These are phyloP conservation scores for Penicillium canescens DNA, from an alignment of 495 filamentous ascomycete genomes.

Conservation along the genomic window DNA sequence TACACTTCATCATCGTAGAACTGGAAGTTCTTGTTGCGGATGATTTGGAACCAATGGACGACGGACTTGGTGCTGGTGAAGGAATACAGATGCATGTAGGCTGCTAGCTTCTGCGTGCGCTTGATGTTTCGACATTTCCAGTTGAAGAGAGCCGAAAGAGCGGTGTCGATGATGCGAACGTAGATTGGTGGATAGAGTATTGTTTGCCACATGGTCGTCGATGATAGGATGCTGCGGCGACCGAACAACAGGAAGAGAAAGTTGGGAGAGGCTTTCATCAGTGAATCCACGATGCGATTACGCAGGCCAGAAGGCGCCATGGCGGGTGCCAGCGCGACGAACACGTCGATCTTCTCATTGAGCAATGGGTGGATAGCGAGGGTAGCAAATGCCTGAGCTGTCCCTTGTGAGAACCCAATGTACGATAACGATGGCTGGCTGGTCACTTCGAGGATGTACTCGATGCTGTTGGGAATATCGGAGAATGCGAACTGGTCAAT, in stretches of 20 bases:
- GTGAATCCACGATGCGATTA: slow-evolving; percentile 84
- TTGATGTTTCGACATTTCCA: slow-evolving; percentile 89
- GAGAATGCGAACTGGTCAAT: slow-evolving; percentile 98
- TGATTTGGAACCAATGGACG: slow-evolving; percentile 99
- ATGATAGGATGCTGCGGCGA: slow-evolving; percentile 88
- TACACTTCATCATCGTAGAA: slow-evolving; percentile 97
- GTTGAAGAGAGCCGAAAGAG: slow-evolving; percentile 79
- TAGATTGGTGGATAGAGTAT: slow-evolving; percentile 95
- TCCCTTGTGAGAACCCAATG: slow-evolving; percentile 95
- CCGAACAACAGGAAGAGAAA: slow-evolving; percentile 94
- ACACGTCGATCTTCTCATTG: slow-evolving; percentile 92
- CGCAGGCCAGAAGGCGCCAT: slow-evolving; percentile 93
- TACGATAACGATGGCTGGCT: slow-evolving; percentile 85
- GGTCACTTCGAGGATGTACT: slow-evolving; percentile 86
- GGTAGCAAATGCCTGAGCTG: slow-evolving; percentile 93
- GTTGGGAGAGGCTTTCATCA: slow-evolving; percentile 91
- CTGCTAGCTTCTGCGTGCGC: slow-evolving; percentile 86
- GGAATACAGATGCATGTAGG: slow-evolving; percentile 95
- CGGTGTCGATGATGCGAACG: slow-evolving; percentile 81
- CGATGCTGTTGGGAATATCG: slow-evolving; percentile 93
- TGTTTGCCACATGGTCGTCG: slow-evolving; percentile 95
- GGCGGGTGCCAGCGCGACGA: slow-evolving; percentile 94
- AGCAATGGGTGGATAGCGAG: slow-evolving; percentile 91
- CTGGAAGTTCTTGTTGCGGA: slow-evolving; percentile 90
- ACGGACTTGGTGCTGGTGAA: slow-evolving; percentile 95